Percentiles rank a stretch among this genome's conserved stretches.
phyloP scores from a whole-genome alignment of 208 protist genomes.

The Leptomonas pyrrhocoris region DNA sequence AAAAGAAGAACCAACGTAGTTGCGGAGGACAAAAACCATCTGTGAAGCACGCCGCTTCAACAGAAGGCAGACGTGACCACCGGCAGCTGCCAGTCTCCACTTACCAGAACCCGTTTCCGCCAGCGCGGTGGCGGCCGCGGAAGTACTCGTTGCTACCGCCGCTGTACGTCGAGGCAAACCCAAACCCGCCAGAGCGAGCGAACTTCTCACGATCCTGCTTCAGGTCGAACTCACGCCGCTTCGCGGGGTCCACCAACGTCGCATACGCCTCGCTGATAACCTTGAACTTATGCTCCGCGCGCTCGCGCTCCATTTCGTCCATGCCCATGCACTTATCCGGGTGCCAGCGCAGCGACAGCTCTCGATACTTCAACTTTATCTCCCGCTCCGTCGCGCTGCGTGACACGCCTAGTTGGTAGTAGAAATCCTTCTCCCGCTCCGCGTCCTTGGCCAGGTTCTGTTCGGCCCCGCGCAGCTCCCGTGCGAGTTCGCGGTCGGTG shows the following conservation, averaged over 20 bases:
- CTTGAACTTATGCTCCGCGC: constrained; percentile 91
- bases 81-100: neutral
- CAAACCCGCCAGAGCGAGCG: constrained; percentile 40
- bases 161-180: constrained; percentile 53
- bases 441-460: constrained; percentile 69
- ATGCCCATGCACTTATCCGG: constrained; percentile 89
- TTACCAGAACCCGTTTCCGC: constrained; percentile 65
- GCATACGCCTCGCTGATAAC: constrained; percentile 87
- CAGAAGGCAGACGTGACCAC: neutral
- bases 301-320: constrained; percentile 61
- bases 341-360: constrained; percentile 91
- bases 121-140: constrained; percentile 59
- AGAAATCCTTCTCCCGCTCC: constrained; percentile 88
- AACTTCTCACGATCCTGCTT: constrained; percentile 69
- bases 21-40: too few relatives aligned
- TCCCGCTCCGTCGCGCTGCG: constrained; percentile 73
- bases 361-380: constrained; percentile 87
- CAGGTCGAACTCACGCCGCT: constrained; percentile 86
- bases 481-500: constrained; percentile 67
- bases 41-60: too few relatives aligned
- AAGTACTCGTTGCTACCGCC: constrained; percentile 48
- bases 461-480: constrained; percentile 76
- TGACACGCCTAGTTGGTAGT: constrained; percentile 83
- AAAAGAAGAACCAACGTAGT: constrained; percentile 17
- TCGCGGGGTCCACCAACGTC: constrained; percentile 71